Conservation (phyloP, 1,284 basidiomycete species). For the Wolfiporia cocos region DNA sequence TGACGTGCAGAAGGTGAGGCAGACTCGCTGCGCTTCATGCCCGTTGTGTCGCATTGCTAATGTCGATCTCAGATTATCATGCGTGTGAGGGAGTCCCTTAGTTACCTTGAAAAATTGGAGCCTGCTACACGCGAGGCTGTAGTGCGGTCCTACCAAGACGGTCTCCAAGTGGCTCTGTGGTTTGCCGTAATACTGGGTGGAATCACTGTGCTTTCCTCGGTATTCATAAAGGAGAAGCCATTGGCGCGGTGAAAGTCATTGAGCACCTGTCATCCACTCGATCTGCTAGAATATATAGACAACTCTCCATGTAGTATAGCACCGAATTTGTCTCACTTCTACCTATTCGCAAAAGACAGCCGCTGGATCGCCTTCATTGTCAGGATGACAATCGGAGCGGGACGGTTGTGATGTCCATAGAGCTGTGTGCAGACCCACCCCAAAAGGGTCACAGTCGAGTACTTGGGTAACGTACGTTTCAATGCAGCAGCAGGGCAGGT, state of each 20-base stretch:
- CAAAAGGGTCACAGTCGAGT: too few species aligned
- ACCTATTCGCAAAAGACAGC: too few species aligned
- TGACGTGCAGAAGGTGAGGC: slow-evolving; percentile 49
- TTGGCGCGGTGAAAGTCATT: slow-evolving; percentile 22
- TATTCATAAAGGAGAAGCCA: slow-evolving; percentile 47
- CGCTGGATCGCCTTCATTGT: too few species aligned
- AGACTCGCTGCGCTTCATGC: slow-evolving; percentile 4
- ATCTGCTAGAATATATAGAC: too few species aligned
- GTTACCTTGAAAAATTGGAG: slow-evolving; percentile 44
- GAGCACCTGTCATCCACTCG: too few species aligned
- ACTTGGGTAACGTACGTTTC: too few species aligned
- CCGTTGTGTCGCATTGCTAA: neutral
- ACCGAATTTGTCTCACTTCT: too few species aligned
- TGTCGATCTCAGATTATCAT: slow-evolving; percentile 38
- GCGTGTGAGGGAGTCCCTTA: slow-evolving; percentile 49
- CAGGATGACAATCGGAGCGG: too few species aligned
- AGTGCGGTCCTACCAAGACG: slow-evolving; percentile 40
- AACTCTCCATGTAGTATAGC: too few species aligned
- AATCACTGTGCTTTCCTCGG: slow-evolving; percentile 34
- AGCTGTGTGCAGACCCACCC: too few species aligned
- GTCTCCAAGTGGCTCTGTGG: slow-evolving; percentile 41
- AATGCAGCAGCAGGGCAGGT: too few species aligned
- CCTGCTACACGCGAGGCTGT: slow-evolving; percentile 37
- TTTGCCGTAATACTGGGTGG: slow-evolving; percentile 37
- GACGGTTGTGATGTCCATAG: too few species aligned